Evolutionary conservation across 208 protist genomes (phyloP), one percentile per base, ranked within the genome.

Genomic region (Leishmania guyanensis): DNA sequence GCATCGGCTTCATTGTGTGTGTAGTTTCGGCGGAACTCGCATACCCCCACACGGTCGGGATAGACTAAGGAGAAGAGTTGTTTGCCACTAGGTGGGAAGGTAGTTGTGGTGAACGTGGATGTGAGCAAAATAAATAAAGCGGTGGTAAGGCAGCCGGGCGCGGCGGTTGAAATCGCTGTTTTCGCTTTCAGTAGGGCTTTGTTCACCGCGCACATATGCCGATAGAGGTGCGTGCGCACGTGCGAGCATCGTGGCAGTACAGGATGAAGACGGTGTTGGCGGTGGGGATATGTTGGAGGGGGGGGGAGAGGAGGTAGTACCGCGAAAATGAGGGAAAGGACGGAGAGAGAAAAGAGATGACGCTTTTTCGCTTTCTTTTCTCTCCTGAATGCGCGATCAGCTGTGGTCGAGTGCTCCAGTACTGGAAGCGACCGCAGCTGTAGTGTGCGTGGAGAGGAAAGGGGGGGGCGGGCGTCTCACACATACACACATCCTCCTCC

Each of bases 1-100:
- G 68, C 68, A 72, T 72, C n/a, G 68, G 43, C 68, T 72, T 50
- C n/a, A 36, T 66, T 29, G 39, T 53, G 0, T 72, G 68, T 33
- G 68, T 6, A 10, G 6, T 43, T 20, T 53, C 43, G 22, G 68
- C 36, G 68, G 39, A 5, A 20, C 33, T 12, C 39, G 33, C 12
- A 33, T 16, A 16, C 2, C 22, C 6, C 43, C 8, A 14, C 2
- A 29, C 68, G 9, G 20, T 50, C 14, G n/a, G 43, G 9, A 68
- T 10, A 68, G 64, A 68, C 26, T 17, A 29, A 5, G n/a, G n/a
- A 1, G 9, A 65, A 68, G 33, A 68, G 33, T 36, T 2, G 26
- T 20, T n/a, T 10, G 64, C 2, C 14, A 14, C 64, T 36, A 39
- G 14, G 9, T 70, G 10, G 65, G 36, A 70, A 6, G 22, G 56